Percentiles rank a stretch among this genome's conserved stretches.
Evolutionary conservation across 371 early-diverging fungal genomes (phyloP).

Genomic region (Vairimorpha necatrix): DNA sequence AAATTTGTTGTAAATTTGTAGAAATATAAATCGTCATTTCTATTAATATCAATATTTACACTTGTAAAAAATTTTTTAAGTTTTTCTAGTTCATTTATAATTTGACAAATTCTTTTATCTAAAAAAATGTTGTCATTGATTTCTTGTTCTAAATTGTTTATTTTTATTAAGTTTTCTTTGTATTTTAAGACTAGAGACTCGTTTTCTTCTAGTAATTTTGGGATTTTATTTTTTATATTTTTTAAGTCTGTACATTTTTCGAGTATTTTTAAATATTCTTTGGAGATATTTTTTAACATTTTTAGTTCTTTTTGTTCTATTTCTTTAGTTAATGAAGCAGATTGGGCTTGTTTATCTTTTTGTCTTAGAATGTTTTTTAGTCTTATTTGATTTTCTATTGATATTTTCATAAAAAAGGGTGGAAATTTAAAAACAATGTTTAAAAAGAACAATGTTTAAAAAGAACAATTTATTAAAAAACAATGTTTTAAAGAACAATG

Average conservation of each 20-base stretch:
- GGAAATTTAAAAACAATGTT: background rate
- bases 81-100: conserved; percentile 8
- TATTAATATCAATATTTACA: background rate
- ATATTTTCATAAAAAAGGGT: conserved; percentile 20
- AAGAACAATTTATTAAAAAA: too few relatives aligned
- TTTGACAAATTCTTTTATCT: background rate
- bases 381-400: conserved; percentile 6
- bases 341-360: background rate
- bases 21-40: conserved; percentile 17
- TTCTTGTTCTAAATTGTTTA: background rate
- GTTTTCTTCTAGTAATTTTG: background rate
- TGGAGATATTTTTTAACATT: conserved; percentile 26
- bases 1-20: conserved; percentile 10
- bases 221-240: conserved; percentile 11
- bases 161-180: conserved; percentile 2
- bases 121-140: conserved; percentile 10
- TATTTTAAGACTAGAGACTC: background rate
- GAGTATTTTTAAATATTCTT: conserved; percentile 47
- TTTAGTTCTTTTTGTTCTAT: conserved; percentile 39
- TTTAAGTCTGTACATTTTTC: conserved; percentile 43
- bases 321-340: conserved; percentile 10
- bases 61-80: background rate
- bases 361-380: conserved; percentile 19
- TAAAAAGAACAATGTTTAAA: background rate
- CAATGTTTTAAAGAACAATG: background rate